Evolutionary conservation across 495 filamentous ascomycete species (phyloP).

Genomic region (Collariella sp.): DNA sequence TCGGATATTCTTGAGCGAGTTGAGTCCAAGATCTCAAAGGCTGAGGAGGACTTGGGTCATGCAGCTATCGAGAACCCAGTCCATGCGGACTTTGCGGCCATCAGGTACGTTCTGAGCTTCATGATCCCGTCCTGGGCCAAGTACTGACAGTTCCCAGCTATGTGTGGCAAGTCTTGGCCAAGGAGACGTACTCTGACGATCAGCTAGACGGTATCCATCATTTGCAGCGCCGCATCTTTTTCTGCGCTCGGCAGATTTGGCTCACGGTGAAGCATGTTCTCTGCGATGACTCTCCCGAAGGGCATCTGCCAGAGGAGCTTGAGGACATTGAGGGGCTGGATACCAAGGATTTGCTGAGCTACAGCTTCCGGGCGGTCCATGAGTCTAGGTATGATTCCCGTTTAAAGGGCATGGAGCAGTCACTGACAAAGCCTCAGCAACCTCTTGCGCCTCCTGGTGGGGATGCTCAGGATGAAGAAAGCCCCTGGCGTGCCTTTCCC

Average conservation of each 20-base stretch:
- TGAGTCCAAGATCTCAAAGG: constrained; percentile 48
- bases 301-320: constrained; percentile 64
- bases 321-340: constrained; percentile 58
- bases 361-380: constrained; percentile 85
- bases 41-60: constrained; percentile 49
- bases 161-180: constrained; percentile 36
- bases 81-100: constrained; percentile 59
- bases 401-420: constrained; percentile 4
- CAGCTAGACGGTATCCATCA: constrained; percentile 34
- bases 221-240: constrained; percentile 48
- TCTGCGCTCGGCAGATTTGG: constrained; percentile 61
- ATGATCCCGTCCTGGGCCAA: background rate
- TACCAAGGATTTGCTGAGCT: constrained; percentile 84
- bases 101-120: constrained; percentile 40
- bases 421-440: constrained; percentile 31
- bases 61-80: constrained; percentile 57
- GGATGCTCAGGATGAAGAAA: constrained; percentile 30
- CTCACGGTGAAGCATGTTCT: constrained; percentile 60
- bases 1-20: constrained; percentile 40
- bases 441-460: constrained; percentile 50
- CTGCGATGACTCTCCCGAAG: constrained; percentile 88
- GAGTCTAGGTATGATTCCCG: constrained; percentile 64
- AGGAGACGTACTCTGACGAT: constrained; percentile 19
- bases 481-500: constrained; percentile 30
- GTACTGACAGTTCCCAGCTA: constrained; percentile 26